phyloP scores from a whole-genome alignment of 1,139 yeast genomes.

The Casaregolazyma suthepensis region DNA sequence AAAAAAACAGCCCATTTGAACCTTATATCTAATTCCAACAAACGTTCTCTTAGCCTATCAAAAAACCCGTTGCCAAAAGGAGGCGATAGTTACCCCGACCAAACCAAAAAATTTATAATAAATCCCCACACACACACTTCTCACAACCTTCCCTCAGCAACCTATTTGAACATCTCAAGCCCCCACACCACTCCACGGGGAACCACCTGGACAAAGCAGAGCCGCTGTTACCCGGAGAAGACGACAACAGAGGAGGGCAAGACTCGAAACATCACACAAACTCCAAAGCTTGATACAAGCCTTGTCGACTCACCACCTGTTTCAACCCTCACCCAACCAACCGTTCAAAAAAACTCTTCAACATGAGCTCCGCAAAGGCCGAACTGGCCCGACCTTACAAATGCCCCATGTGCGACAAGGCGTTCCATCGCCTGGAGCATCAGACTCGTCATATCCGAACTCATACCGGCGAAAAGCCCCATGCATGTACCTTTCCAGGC shows the following conservation, averaged over 20 bases:
- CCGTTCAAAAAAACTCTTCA: background rate
- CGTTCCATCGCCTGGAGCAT: conserved; percentile 87
- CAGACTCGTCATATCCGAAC: conserved; percentile 92
- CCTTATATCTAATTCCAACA: background rate
- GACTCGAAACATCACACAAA: background rate
- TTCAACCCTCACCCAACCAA: background rate
- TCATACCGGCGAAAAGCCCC: conserved; percentile 95
- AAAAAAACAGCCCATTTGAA: background rate
- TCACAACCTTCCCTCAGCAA: background rate
- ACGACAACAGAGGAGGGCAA: background rate
- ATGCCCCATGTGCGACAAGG: conserved; percentile 87
- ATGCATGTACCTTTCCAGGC: conserved; percentile 79
- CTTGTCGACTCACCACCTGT: background rate
- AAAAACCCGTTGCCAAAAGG: background rate
- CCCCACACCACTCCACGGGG: background rate
- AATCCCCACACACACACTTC: background rate
- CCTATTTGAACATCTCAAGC: background rate
- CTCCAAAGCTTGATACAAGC: background rate
- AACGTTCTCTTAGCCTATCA: background rate
- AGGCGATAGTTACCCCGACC: background rate
- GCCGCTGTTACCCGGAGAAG: background rate
- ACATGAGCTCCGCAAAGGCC: conserved; percentile 19
- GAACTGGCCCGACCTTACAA: conserved; percentile 67
- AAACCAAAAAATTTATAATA: background rate
- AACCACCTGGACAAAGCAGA: background rate